Base-by-base conservation (phyloP, 768 basidiomycete genomes). In the Boletus rubropictus region DNA sequence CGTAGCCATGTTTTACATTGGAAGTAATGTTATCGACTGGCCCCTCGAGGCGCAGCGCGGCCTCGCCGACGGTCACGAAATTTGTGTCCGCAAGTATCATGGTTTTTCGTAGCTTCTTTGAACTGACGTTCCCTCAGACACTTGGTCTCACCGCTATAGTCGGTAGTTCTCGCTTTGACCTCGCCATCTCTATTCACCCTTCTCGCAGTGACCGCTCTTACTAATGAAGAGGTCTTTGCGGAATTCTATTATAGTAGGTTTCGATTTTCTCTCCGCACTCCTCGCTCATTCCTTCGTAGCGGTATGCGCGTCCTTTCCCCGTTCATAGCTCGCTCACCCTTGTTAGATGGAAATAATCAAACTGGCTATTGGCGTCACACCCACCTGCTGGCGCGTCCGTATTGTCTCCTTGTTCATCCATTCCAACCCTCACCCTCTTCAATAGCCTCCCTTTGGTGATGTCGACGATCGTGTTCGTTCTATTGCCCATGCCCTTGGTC, bases 381-480 rank as follows among this genome's bases (percentile, higher is more conserved):
- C 79, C 1, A 81, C 72, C 1, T 81, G 76, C 56, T 82, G 79
- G 82, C 69, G 78, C 54, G 78, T 79, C 50, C 38, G 72, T 67
- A 5, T 9, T 7, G 2, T 14, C 29, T 5, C 18, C 14, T 47
- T 38, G 1, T 2, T 9, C 7, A 9, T 18, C 20, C 46, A n/a
- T 21, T 21, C 17, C n/a, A 8, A 11, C 21, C 15, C 43, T 36
- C 27, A 53, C 33, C 3, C n/a, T 32, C 10, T 32, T 21, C 22
- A 3, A 25, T 48, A 79, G 77, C 81, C 82, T 28, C 82, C 82
- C 1, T 83, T 69, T 51, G 83, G 82, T 38, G 82, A 84, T 49
- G 69, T 84, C 17, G 89, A 91, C 35, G 82, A 84, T 64, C 84
- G 89, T 42, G 79, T 90, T 35, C 79, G 89, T 28, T 71, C 77